Base-by-base conservation (phyloP, 768 basidiomycete species). In the Chiua virens region DNA sequence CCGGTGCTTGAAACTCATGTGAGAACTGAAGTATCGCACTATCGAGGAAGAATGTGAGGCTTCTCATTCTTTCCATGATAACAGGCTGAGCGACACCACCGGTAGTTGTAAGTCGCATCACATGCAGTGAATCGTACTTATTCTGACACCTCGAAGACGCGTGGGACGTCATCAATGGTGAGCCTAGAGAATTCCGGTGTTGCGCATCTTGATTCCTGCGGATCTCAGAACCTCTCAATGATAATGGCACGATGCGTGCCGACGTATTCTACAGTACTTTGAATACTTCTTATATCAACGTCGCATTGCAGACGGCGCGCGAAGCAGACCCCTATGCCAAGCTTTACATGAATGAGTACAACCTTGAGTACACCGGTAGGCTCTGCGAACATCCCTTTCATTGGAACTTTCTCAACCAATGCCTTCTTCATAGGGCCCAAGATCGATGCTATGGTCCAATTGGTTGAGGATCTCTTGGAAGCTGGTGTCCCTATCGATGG, bases 401-500 rank as follows among this genome's bases (percentile, higher is more conserved):
- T 3, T 34, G 14, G n/a, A 10, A 14, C 23, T 23, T 40, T 46
- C 22, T 13, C 7, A 14, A 32, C 14, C 18, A 15, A 39, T 30
- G 8, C 37, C 30, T 5, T 22, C 22, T 3, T 7, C 28, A 1
- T 36, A 56, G 61, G 60, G 7, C 39, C 52, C 17, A 62, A 63
- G 39, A 62, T 81, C 15, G 79, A 80, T 38, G 76, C 79, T 18
- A 77, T 83, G 73, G 65, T 75, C 54, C 76, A 75, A 53, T 77
- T 85, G 45, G 75, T 82, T 20, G 69, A 75, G 49, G 64, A 70
- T 18, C 76, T 85, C 43, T 61, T 78, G 53, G 67, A 69, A 0
- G 67, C 71, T 23, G 76, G 75, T 21, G 74, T 74, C 1, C 83
- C 84, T 6, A 71, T 86, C 57, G 78, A 85, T 59, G 84, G 82